Conservation (phyloP, 2,329 filamentous ascomycete species). For the Xylaria arbuscula region DNA sequence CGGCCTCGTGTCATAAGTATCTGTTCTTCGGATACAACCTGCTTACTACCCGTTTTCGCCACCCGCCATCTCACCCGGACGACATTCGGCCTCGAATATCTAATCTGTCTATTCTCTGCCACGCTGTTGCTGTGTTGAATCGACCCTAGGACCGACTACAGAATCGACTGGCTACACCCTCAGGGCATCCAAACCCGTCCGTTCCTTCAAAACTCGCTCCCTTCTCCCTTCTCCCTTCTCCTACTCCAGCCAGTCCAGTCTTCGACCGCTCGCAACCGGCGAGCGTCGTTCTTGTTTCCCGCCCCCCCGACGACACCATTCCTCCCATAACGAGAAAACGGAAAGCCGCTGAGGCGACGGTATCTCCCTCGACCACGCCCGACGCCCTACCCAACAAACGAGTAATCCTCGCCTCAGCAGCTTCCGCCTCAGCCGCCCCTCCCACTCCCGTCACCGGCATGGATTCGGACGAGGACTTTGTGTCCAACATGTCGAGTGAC, state of each 20-base stretch:
- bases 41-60: constrained; percentile 13
- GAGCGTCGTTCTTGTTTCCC: constrained; percentile 41
- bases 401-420: constrained; percentile 59
- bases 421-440: constrained; percentile 56
- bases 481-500: constrained; percentile 84
- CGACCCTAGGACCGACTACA: no score
- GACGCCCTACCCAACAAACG: constrained; percentile 63
- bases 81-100: neutral
- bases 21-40: neutral
- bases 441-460: constrained; percentile 74
- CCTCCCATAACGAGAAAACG: constrained; percentile 69
- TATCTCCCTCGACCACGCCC: constrained; percentile 57
- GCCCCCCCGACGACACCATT: constrained; percentile 61
- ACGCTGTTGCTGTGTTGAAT: neutral
- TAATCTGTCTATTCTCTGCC: neutral
- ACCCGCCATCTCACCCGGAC: neutral
- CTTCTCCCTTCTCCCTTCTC: neutral
- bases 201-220: constrained; percentile 6
- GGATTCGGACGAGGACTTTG: constrained; percentile 96
- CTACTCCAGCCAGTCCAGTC: constrained; percentile 26
- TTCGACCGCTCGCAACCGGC: constrained; percentile 40
- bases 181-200: constrained; percentile 10
- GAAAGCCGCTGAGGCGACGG: constrained; percentile 74
- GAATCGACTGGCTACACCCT: neutral
- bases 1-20: constrained; percentile 7